A percentile compares a stretch with the other conserved stretches of the same genome.
These are phyloP conservation scores for Chrysosphaeria jannelii DNA, from an alignment of 2,329 filamentous ascomycete genomes.

Conservation along the genomic window DNA sequence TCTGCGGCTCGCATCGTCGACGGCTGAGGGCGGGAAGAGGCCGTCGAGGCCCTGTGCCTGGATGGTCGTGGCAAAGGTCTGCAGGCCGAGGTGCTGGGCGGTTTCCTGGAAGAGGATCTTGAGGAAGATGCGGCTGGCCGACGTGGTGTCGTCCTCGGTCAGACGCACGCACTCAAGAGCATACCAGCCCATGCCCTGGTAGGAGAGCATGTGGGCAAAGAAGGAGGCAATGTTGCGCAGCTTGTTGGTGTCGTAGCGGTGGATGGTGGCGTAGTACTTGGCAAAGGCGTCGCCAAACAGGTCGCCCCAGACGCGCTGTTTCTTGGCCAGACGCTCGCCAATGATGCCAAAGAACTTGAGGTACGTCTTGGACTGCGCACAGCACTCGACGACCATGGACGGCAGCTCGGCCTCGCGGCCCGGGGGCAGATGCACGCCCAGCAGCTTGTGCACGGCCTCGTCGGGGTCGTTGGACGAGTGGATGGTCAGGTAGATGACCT, in stretches of 20 bases:
- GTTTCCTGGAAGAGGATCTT: constrained; percentile 93
- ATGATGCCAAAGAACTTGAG: constrained; percentile 93
- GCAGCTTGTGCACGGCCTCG: constrained; percentile 89
- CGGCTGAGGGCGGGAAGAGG: constrained; percentile 57
- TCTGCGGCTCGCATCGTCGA: constrained; percentile 52
- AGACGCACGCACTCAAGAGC: constrained; percentile 58
- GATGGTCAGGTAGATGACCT: constrained; percentile 90
- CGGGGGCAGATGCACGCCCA: constrained; percentile 67
- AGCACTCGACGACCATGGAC: constrained; percentile 92
- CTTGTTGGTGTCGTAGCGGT: constrained; percentile 86
- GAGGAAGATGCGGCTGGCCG: constrained; percentile 89
- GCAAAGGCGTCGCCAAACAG: constrained; percentile 73
- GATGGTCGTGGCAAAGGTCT: constrained; percentile 45
- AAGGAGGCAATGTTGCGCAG: constrained; percentile 85
- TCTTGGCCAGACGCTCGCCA: constrained; percentile 79
- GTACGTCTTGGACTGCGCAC: constrained; percentile 86
- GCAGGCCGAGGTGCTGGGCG: constrained; percentile 58
- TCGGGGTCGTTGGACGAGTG: constrained; percentile 92
- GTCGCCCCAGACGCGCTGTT: constrained; percentile 83
- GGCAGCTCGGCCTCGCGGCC: constrained; percentile 75
- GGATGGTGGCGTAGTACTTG: constrained; percentile 91
- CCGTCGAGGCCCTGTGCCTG: constrained; percentile 30
- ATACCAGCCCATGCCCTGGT: constrained; percentile 80
- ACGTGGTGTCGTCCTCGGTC: constrained; percentile 91
- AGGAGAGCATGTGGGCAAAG: constrained; percentile 71